Conservation (phyloP, 495 filamentous ascomycete genomes). For the Neurospora tetraspora region DNA sequence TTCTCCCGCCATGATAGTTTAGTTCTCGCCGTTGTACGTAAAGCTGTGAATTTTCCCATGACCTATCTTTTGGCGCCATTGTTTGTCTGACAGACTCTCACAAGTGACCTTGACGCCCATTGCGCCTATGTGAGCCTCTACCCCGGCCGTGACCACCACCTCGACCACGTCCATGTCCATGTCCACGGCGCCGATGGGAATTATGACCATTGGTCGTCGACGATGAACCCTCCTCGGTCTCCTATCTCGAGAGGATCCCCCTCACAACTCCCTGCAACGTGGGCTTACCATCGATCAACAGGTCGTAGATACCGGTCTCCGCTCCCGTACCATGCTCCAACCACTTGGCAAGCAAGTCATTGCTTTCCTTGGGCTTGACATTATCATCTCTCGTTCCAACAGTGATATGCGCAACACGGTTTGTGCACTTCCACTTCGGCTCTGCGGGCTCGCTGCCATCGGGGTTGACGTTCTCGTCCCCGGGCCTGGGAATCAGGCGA, state of each 20-base stretch:
- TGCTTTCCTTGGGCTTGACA: slow-evolving; percentile 91
- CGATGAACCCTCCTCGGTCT: neutral
- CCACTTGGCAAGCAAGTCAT: slow-evolving; percentile 70
- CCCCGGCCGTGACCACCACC: neutral
- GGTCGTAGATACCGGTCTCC: slow-evolving; percentile 35
- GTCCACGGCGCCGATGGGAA: neutral
- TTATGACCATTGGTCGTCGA: neutral
- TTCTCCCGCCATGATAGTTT: neutral
- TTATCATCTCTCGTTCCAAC: slow-evolving; percentile 62
- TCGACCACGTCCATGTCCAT: neutral
- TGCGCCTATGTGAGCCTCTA: neutral
- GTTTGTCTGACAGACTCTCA: neutral
- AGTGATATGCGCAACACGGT: slow-evolving; percentile 78
- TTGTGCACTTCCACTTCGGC: slow-evolving; percentile 55
- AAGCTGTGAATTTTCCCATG: neutral
- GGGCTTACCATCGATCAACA: slow-evolving; percentile 36
- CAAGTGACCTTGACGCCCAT: neutral
- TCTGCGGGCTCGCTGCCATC: slow-evolving; percentile 11
- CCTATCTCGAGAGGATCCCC: slow-evolving; percentile 37
- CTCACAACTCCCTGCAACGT: slow-evolving; percentile 30
- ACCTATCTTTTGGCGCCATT: neutral
- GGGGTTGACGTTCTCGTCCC: slow-evolving; percentile 23
- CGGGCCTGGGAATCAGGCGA: slow-evolving; percentile 38
- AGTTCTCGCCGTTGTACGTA: neutral
- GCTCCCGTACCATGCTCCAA: slow-evolving; percentile 36